Base-by-base conservation (phyloP, 2,329 filamentous ascomycete species). In the Pseudogymnoascus destructans region DNA sequence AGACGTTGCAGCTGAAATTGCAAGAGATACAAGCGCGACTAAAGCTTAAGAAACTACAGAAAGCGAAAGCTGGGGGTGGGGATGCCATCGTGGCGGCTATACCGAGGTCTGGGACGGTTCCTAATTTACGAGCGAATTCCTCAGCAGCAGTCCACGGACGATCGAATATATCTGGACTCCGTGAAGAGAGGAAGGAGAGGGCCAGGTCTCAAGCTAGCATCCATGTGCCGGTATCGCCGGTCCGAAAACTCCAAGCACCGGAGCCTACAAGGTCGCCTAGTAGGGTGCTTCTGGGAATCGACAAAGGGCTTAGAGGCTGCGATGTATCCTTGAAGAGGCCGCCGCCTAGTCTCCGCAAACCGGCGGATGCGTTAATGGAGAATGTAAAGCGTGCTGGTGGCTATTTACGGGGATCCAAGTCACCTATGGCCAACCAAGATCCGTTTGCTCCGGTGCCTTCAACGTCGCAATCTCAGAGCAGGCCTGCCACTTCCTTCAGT, bases 1-100 rank as follows among this genome's bases (percentile, higher is more conserved):
- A 97, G 74, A 95, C 84, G 1, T 73, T 97, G 32, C 82, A 95
- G 67, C 74, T 98, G 62, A 85, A 95, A 69, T 75, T 97, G 4
- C 84, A 91, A 63, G 89, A 88, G 58, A 95, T 98, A 60, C 85
- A 97, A 70, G 89, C 91, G 5, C 85, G 86, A 61, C 73, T 97
- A 57, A 93, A 86, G 71, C 72, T 97, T 63, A 97, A 96, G 71
- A 90, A 86, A 67, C 74, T 97, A 11, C 87, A 93, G 69, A 85
- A 84, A 67, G 72, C 80, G 70, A 81, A 77, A 67, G 73, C 75
- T 59, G 62, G 68, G 60, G 62, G 72, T 63, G 40, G 65, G 58
- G 27, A 59, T 15, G 17, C 17, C 33, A 8, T 13, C 11, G 17
- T 17, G 13, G 9, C 10, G 15, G 30, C 19, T 25, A n/a, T 58